These are phyloP conservation scores for Irpex lacteus DNA, from an alignment of 1,284 basidiomycete species.

Conservation along the genomic window DNA sequence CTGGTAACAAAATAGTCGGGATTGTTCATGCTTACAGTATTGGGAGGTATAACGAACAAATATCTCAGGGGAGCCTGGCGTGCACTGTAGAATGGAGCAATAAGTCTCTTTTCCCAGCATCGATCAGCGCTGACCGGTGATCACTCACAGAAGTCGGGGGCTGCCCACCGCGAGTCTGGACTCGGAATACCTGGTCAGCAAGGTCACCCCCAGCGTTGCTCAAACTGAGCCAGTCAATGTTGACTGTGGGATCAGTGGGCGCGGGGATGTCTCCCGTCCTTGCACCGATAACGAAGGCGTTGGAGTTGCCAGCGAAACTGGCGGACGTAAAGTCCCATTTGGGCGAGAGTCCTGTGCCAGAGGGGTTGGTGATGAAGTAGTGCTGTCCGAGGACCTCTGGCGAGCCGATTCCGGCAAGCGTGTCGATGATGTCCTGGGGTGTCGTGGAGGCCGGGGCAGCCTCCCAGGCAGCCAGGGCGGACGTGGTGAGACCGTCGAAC, in stretches of 20 bases:
- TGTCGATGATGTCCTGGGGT: slow-evolving; percentile 14
- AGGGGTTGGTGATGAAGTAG: slow-evolving; percentile 27
- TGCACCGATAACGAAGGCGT: slow-evolving; percentile 26
- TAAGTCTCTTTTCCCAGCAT: background rate
- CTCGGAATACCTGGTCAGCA: slow-evolving; percentile 34
- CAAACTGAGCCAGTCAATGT: slow-evolving; percentile 43
- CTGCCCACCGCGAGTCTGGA: slow-evolving; percentile 37
- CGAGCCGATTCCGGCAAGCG: slow-evolving; percentile 6
- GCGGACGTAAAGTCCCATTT: slow-evolving; percentile 32
- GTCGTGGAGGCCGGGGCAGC: slow-evolving; percentile 13
- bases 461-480: slow-evolving; percentile 23
- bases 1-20: too few species aligned
- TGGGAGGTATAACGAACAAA: slow-evolving; percentile 15
- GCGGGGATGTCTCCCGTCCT: slow-evolving; percentile 25
- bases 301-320: slow-evolving; percentile 17
- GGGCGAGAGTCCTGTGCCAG: slow-evolving; percentile 21
- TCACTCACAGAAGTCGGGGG: slow-evolving; percentile 35
- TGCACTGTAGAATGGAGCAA: slow-evolving; percentile 7
- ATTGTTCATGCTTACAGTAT: slow-evolving; percentile 13
- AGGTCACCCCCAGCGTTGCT: slow-evolving; percentile 28
- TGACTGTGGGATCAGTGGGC: slow-evolving; percentile 24
- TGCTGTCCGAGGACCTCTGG: slow-evolving; percentile 30
- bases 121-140: background rate
- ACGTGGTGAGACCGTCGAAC: slow-evolving; percentile 23
- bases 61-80: slow-evolving; percentile 13